A percentile compares a stretch with the other conserved stretches of the same genome.
Evolutionary conservation across 179 eudicot genomes (phyloP).

Genomic region (Actinidia chinensis): DNA sequence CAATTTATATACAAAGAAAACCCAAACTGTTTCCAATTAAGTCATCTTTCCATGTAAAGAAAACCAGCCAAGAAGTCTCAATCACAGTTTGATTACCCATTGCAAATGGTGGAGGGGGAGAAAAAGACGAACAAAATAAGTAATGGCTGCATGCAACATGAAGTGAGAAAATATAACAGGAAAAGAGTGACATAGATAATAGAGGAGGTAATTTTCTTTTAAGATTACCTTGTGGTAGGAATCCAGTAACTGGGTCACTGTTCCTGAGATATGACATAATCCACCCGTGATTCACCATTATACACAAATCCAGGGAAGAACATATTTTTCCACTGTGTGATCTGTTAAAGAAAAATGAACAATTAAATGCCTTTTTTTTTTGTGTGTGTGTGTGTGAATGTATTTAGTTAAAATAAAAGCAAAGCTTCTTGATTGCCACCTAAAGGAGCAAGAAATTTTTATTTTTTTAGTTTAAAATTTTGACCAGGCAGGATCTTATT

Average conservation of each 20-base stretch:
- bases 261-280: conserved; percentile 60
- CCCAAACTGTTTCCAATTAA: too few species aligned
- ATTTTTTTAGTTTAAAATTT: background rate
- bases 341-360: conserved; percentile 39
- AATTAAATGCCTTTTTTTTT: background rate
- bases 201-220: conserved; percentile 7
- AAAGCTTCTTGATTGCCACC: background rate
- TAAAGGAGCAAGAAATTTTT: background rate
- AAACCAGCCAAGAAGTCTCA: too few species aligned
- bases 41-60: too few species aligned
- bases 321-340: conserved; percentile 53
- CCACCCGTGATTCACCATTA: conserved; percentile 66
- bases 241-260: conserved; percentile 42
- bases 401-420: background rate
- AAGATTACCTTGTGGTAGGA: conserved; percentile 64
- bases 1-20: too few species aligned
- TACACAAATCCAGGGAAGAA: conserved; percentile 83
- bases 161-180: background rate
- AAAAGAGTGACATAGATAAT: background rate
- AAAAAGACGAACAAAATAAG: too few species aligned
- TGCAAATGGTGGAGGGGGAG: too few species aligned
- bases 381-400: too few species aligned
- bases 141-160: background rate
- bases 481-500: background rate
- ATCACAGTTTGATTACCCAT: too few species aligned